Conservation (phyloP, 768 basidiomycete species). For the Kwoniella shandongensis region DNA sequence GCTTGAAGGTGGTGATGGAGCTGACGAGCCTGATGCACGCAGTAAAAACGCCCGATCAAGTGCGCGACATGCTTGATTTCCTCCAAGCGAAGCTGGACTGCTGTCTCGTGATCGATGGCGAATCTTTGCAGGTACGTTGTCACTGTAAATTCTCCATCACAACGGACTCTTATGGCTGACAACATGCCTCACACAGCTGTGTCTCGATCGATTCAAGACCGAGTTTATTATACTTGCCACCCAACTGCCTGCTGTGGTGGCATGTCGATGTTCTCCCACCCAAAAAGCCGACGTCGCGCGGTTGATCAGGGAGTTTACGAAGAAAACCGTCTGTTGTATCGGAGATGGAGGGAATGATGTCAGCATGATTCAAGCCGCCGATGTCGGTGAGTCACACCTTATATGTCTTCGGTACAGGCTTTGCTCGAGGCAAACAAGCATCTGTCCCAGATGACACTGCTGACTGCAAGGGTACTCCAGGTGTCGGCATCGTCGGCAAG, state of each 20-base stretch:
- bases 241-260: constrained; percentile 92
- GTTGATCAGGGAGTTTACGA: constrained; percentile 82
- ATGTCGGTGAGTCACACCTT: constrained; percentile 71
- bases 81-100: constrained; percentile 92
- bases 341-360: constrained; percentile 99
- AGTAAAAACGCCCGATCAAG: constrained; percentile 85
- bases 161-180: not conserved
- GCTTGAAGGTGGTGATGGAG: too few relatives aligned
- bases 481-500: constrained; percentile 96
- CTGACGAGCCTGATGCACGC: constrained; percentile 2
- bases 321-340: constrained; percentile 96
- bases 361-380: constrained; percentile 99
- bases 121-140: constrained; percentile 75
- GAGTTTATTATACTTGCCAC: constrained; percentile 97
- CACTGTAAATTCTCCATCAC: not conserved
- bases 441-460: too few relatives aligned
- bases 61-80: constrained; percentile 85
- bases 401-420: not conserved
- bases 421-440: too few relatives aligned
- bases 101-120: constrained; percentile 96
- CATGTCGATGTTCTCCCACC: constrained; percentile 96
- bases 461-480: too few relatives aligned
- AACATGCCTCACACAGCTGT: constrained; percentile 62
- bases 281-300: constrained; percentile 98
- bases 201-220: constrained; percentile 81